These are phyloP conservation scores for Camelina neglecta DNA, from an alignment of 345 rosid genomes.

Conservation along the genomic window DNA sequence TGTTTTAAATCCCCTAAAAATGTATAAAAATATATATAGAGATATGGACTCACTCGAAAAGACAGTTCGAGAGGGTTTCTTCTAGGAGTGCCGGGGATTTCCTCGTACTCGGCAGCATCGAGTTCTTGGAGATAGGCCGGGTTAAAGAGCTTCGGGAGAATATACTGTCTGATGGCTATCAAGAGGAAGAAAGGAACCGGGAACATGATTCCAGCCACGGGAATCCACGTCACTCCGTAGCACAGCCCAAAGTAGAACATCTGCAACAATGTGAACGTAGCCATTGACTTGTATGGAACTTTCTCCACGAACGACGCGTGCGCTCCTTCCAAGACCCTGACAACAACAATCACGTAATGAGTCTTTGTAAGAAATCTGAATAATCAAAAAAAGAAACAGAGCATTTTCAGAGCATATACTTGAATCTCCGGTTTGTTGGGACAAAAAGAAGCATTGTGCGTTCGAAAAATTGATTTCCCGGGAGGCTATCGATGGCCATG, in stretches of 20 bases:
- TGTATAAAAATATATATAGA: background rate
- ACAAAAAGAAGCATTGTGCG: constrained; percentile 71
- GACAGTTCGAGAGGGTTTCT: constrained; percentile 42
- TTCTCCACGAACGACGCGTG: constrained; percentile 82
- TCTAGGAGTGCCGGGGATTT: constrained; percentile 57
- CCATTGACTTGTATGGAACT: constrained; percentile 65
- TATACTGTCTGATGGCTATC: constrained; percentile 66
- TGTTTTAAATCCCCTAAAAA: too few species aligned
- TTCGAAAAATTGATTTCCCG: constrained; percentile 90
- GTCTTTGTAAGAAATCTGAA: background rate
- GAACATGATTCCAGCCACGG: constrained; percentile 81
- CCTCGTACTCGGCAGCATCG: constrained; percentile 89
- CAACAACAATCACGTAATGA: background rate
- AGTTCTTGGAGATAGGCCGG: constrained; percentile 59
- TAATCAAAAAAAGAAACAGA: background rate
- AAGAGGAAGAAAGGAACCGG: constrained; percentile 87
- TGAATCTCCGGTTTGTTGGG: constrained; percentile 64
- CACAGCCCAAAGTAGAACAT: constrained; percentile 66
- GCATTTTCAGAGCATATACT: constrained; percentile 41
- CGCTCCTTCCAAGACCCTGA: constrained; percentile 68
- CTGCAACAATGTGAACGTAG: constrained; percentile 65
- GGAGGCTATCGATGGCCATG: constrained; percentile 94
- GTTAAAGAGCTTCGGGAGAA: constrained; percentile 67
- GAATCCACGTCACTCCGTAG: constrained; percentile 85
- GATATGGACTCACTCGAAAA: constrained; percentile 33